Evolutionary conservation across 2,329 filamentous ascomycete species (phyloP).

Genomic region (Scytalidium lignicola): DNA sequence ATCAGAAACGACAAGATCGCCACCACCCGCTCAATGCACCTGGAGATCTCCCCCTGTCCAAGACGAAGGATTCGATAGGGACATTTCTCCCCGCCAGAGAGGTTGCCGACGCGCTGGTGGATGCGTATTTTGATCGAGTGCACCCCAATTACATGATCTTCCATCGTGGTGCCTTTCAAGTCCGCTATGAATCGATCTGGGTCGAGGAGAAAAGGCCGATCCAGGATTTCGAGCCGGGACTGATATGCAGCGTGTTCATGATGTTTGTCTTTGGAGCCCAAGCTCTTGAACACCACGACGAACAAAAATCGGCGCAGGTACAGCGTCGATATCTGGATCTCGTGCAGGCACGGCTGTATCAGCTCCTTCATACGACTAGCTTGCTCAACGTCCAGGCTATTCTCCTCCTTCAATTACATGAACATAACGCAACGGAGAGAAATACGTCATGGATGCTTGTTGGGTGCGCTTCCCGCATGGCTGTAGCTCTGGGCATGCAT

Average conservation of each 20-base stretch:
- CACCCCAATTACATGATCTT: constrained; percentile 35
- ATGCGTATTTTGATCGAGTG: constrained; percentile 34
- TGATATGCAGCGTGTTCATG: constrained; percentile 36
- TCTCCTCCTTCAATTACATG: constrained; percentile 35
- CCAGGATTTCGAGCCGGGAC: constrained; percentile 33
- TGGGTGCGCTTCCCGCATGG: constrained; percentile 36
- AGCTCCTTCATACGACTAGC: constrained; percentile 32
- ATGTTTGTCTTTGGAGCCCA: constrained; percentile 37
- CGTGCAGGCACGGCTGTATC: constrained; percentile 30
- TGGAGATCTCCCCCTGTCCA: constrained; percentile 7
- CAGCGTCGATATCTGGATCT: constrained; percentile 29
- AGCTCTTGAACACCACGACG: constrained; percentile 27
- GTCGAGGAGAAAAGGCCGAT: constrained; percentile 16
- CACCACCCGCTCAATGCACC: constrained; percentile 4
- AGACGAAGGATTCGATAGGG: constrained; percentile 16
- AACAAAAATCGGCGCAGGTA: constrained; percentile 25
- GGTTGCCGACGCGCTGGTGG: constrained; percentile 32
- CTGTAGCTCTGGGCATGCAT: constrained; percentile 39
- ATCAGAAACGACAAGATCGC: constrained; percentile 3
- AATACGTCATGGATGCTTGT: constrained; percentile 36
- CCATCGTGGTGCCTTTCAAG: constrained; percentile 34
- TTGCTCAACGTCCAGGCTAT: constrained; percentile 38
- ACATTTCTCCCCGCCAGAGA: constrained; percentile 29
- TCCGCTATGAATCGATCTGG: constrained; percentile 33
- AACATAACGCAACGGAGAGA: constrained; percentile 36